Base-by-base conservation (phyloP, 306 rosid genomes). In the Sophora flavescens region DNA sequence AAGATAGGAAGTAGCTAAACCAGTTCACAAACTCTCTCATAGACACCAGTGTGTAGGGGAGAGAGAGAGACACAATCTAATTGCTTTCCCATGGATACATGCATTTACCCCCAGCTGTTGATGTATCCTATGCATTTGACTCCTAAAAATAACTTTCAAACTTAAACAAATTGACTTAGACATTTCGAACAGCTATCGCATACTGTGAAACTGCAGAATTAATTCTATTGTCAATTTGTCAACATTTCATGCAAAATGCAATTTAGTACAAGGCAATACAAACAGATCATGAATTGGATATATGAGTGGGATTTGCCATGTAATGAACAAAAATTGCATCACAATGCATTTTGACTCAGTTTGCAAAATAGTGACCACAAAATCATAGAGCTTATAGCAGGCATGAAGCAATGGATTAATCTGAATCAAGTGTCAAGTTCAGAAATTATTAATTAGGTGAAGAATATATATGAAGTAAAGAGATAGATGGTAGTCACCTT, bases 401-500 rank as follows among this genome's bases (percentile, higher is more conserved):
- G 58, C 38, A 30, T 6, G 39, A 72, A 75, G n/a, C 33, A 59
- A 18, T 15, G 52, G 45, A 30, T 76, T 60, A 38, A 68, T 52
- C 28, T 50, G 53, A 83, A 15, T 12, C 8, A 11, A 41, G 45
- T 32, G 15, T 67, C 66, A 15, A 78, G 70, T 50, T 48, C 51
- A 2, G 17, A 80, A 41, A 18, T 36, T 63, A 36, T 56, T 60
- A 36, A 53, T 62, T 18, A 26, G 50, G 15, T 58, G 54, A 81
- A 47, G 39, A 77, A 65, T 63, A 30, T n/a, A 62, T 33, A 30
- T 6, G 6, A 3, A 17, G 28, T n/a, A 58, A 54, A 67, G 41
- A 22, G 65, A 75, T 33, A 53, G 62, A 64, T 8, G 72, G 16
- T n/a, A 42, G 44, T 80, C 82, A 92, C 99, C 99, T 88, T 96